A percentile compares a stretch with the other conserved stretches of the same genome.
Evolutionary conservation across 2,329 filamentous ascomycete genomes (phyloP).

Genomic region (Cytospora chrysosperma): DNA sequence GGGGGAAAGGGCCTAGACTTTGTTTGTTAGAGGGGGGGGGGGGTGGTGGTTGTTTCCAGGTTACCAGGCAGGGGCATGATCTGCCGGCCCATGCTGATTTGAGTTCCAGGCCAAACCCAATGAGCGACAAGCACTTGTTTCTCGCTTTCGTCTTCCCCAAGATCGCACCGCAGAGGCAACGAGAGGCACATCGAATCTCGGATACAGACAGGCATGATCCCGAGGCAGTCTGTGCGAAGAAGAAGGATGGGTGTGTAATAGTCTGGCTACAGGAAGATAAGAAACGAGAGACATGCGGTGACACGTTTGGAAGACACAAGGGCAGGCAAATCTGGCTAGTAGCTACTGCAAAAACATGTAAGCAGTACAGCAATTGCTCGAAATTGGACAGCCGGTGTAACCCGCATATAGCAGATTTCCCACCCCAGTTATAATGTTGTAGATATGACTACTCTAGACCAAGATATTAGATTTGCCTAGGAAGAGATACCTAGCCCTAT

Average conservation of each 20-base stretch:
- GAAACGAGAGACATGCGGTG: conserved; percentile 21
- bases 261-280: conserved; percentile 3
- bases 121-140: not conserved
- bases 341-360: no score
- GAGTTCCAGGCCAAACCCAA: no score
- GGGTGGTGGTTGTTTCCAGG: not conserved
- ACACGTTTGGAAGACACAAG: not conserved
- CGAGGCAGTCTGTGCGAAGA: conserved; percentile 11
- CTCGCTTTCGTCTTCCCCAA: conserved; percentile 4
- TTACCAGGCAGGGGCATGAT: not conserved
- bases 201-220: conserved; percentile 21
- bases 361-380: not conserved
- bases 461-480: not conserved
- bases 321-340: conserved; percentile 12
- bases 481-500: not conserved
- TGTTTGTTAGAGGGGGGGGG: no score
- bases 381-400: not conserved
- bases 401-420: not conserved
- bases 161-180: conserved; percentile 13
- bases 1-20: no score
- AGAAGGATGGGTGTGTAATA: conserved; percentile 7
- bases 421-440: not conserved
- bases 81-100: not conserved
- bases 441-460: not conserved
- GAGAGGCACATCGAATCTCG: conserved; percentile 13